These are phyloP conservation scores for Thelonectria discophora DNA, from an alignment of 2,329 filamentous ascomycete species.

Conservation along the genomic window DNA sequence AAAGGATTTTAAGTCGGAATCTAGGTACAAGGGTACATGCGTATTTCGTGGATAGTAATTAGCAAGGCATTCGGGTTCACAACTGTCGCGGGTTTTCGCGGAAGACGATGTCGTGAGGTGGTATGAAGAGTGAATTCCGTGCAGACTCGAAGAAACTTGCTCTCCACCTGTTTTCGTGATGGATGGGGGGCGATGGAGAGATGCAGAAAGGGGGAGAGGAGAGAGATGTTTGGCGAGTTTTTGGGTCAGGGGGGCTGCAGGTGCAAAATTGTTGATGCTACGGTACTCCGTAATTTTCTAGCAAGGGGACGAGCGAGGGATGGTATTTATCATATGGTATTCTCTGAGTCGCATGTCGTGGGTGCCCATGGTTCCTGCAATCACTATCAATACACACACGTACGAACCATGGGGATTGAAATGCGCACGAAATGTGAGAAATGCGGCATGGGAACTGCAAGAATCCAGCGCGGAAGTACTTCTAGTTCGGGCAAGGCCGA, in stretches of 20 bases:
- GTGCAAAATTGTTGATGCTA: too few species aligned
- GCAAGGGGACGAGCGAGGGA: too few species aligned
- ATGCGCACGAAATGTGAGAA: too few species aligned
- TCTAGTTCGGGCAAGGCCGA: too few species aligned
- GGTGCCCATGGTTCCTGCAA: too few species aligned
- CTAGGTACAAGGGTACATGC: constrained; percentile 4
- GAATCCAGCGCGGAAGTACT: too few species aligned
- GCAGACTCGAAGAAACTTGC: not conserved
- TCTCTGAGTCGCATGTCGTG: too few species aligned
- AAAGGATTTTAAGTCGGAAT: too few species aligned
- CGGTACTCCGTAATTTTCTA: too few species aligned
- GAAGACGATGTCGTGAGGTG: not conserved
- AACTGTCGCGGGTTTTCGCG: not conserved
- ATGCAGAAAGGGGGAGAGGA: constrained; percentile 8
- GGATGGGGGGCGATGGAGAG: not conserved
- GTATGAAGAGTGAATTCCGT: not conserved
- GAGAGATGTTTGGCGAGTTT: not conserved
- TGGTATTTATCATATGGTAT: too few species aligned
- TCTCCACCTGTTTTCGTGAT: not conserved
- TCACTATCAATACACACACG: too few species aligned
- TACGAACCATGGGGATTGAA: too few species aligned
- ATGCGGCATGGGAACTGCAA: not conserved
- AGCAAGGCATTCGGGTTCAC: not conserved
- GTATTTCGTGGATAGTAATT: constrained; percentile 26
- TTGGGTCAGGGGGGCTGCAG: not conserved